Evolutionary conservation across 768 basidiomycete genomes (phyloP).

Genomic region (Aureoboletus auriporus): DNA sequence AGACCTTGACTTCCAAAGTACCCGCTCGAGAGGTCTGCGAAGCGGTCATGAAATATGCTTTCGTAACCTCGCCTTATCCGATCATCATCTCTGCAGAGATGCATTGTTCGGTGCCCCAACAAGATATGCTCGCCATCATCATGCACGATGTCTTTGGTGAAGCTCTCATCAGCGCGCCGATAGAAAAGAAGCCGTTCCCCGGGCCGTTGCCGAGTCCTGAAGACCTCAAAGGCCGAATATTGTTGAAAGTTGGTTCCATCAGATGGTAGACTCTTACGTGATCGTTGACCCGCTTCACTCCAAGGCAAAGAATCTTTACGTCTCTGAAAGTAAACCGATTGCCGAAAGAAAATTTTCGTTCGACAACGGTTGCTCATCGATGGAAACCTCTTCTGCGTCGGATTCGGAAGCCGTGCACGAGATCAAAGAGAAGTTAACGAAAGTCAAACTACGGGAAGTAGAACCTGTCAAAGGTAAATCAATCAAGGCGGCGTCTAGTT

Average conservation of each 20-base stretch:
- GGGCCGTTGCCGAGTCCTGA: conserved; percentile 78
- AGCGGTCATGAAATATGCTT: conserved; percentile 87
- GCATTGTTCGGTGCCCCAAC: conserved; percentile 76
- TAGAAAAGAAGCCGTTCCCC: conserved; percentile 47
- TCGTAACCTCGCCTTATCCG: conserved; percentile 86
- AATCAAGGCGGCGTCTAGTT: neutral
- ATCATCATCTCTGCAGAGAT: conserved; percentile 92
- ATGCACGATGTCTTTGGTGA: conserved; percentile 62
- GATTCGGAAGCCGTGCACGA: conserved; percentile 27
- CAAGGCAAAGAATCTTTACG: conserved; percentile 75
- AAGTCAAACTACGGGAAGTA: conserved; percentile 24
- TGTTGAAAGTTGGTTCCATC: conserved; percentile 64
- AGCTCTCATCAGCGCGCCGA: conserved; percentile 43
- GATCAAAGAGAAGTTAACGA: conserved; percentile 24
- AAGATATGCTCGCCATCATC: conserved; percentile 73
- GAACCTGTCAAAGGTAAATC: conserved; percentile 35
- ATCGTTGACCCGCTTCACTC: conserved; percentile 1
- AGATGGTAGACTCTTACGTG: neutral
- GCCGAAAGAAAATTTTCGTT: conserved; percentile 31
- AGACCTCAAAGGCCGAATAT: conserved; percentile 68
- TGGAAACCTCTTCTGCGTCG: conserved; percentile 33
- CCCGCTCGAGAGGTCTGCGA: conserved; percentile 75
- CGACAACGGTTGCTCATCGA: conserved; percentile 41
- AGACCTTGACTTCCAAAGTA: conserved; percentile 82
- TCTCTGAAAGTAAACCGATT: conserved; percentile 38